These are phyloP conservation scores for Penicillium paradoxum DNA, from an alignment of 495 filamentous ascomycete genomes.

Conservation along the genomic window DNA sequence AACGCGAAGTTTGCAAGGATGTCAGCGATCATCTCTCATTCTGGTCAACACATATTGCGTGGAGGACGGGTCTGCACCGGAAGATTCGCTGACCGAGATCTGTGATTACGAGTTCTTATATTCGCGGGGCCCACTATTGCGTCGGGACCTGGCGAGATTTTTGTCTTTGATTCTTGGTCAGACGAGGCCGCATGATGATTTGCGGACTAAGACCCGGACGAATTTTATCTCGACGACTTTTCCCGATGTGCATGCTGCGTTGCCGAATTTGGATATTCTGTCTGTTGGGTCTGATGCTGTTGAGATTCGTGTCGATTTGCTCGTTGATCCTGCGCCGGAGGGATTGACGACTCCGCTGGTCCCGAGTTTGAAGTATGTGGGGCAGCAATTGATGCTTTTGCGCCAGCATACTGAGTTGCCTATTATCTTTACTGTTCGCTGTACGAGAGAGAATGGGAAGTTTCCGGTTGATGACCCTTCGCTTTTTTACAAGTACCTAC, in stretches of 20 bases:
- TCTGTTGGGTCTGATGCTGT: conserved; percentile 81
- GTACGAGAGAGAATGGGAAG: conserved; percentile 71
- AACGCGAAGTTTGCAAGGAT: conserved; percentile 43
- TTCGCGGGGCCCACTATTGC: conserved; percentile 61
- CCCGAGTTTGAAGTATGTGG: conserved; percentile 76
- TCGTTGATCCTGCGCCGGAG: conserved; percentile 62
- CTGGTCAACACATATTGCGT: conserved; percentile 72
- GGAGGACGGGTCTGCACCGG: conserved; percentile 60
- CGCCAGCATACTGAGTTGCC: conserved; percentile 78
- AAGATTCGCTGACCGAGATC: conserved; percentile 54
- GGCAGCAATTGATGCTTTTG: conserved; percentile 76
- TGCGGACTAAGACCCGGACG: conserved; percentile 69
- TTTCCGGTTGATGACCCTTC: conserved; percentile 77
- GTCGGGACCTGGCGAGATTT: conserved; percentile 72
- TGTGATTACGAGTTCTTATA: conserved; percentile 85
- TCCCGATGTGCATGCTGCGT: conserved; percentile 74
- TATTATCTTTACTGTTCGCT: conserved; percentile 81
- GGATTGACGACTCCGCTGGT: conserved; percentile 49
- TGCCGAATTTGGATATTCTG: conserved; percentile 78
- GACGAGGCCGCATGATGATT: conserved; percentile 64
- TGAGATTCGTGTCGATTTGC: conserved; percentile 74
- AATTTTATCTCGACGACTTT: conserved; percentile 85
- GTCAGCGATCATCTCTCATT: conserved; percentile 47
- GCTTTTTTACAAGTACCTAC: conserved; percentile 71
- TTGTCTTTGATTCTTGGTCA: conserved; percentile 73